Evolutionary conservation across 2,329 filamentous ascomycete genomes (phyloP), one percentile per base, ranked within the genome.

Genomic region (Apiospora malaysiana): DNA sequence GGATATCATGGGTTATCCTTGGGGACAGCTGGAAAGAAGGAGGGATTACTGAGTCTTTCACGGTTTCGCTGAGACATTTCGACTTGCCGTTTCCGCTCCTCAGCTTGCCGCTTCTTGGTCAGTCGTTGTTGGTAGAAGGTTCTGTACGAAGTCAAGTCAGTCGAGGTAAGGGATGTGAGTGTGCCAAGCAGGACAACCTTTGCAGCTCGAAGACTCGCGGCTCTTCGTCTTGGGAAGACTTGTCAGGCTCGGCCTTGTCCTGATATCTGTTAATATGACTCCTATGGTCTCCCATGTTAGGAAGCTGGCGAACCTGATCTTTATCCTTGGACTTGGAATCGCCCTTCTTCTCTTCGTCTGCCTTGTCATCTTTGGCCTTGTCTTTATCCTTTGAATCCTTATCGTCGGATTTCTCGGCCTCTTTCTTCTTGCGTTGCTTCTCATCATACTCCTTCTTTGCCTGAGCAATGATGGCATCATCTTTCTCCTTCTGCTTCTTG

Each of bases 91-190:
- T 91, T 97, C 12, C 94, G 92, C 69, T 91, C 85, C 78, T 96
- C 93, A n/a, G 89, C 88, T 79, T 93, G 92, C 59, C 91, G 88
- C 78, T 94, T 91, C 78, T 92, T 92, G 79, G 94, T 90, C 68
- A 97, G 80, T 21, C 96, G 90, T 83, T 94, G 93, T 76, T 95
- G 92, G 79, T 94, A 97, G 81, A 99, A 97, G 37, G 90, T 88
- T 76, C 94, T 96, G 14, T 37, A 56, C 9, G 12, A 23, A 23
- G 67, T 68, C 67, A 23, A 23, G 67, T 68, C 67, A 68, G 67
- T 42, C 45, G 9, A 25, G 25, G 67, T 10, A 68, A 42, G 27
- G 40, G n/a, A 2, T 2, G 21, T 14, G 32, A 21, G 12, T n/a
- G 25, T 42, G 46, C 40, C 10, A 40, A 27, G 23, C 40, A 37